Percentiles rank a stretch among this genome's conserved stretches.
phyloP scores from a whole-genome alignment of 164 flowering plant species.

The Aristolochia contorta region DNA sequence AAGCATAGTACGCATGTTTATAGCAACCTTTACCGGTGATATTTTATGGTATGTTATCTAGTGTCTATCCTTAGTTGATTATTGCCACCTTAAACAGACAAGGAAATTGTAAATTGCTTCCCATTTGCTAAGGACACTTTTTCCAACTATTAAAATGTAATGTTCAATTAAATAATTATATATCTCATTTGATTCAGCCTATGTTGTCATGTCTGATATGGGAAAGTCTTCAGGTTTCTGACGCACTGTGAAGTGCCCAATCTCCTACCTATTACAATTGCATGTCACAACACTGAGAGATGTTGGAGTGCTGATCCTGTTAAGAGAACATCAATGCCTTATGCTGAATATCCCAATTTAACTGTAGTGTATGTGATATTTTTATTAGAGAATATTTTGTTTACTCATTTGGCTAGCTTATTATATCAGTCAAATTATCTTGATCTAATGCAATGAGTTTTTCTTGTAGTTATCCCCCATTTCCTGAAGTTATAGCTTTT shows the following conservation, averaged over 20 bases:
- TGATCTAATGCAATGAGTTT: conserved; percentile 1
- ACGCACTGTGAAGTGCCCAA: conserved; percentile 59
- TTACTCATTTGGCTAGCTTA: not conserved
- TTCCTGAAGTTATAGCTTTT: conserved; percentile 79
- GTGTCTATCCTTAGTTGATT: too few relatives aligned
- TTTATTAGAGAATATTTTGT: not conserved
- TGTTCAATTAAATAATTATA: not conserved
- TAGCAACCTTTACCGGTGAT: conserved; percentile 84
- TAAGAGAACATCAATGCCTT: conserved; percentile 48
- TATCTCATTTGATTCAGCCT: not conserved
- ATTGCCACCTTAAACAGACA: too few relatives aligned
- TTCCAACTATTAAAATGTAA: not conserved
- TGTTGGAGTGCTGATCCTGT: conserved; percentile 74
- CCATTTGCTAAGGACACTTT: too few relatives aligned
- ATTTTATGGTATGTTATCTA: conserved; percentile 44
- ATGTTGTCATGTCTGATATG: not conserved
- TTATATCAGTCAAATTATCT: not conserved
- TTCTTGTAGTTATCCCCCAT: conserved; percentile 61
- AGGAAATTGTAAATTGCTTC: too few relatives aligned
- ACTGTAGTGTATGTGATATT: conserved; percentile 57
- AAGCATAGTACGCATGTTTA: conserved; percentile 48
- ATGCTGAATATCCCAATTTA: conserved; percentile 58
- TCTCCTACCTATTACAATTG: conserved; percentile 69
- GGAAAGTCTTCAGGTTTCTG: conserved; percentile 48
- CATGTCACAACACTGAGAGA: conserved; percentile 69